Conservation (phyloP, 352 stramenopile species). For the Phytophthora aleatoria region DNA sequence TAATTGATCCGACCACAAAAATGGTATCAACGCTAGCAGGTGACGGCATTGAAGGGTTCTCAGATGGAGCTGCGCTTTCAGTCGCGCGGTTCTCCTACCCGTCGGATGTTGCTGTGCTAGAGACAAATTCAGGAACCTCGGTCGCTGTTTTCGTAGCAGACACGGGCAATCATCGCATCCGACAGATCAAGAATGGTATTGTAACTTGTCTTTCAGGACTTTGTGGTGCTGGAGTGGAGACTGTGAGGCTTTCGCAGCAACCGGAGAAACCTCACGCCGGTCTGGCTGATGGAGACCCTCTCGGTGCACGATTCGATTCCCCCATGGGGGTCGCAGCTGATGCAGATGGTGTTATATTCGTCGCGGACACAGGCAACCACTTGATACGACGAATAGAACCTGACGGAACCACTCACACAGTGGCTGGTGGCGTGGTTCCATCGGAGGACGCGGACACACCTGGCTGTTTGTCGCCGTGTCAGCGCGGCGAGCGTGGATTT, state of each 20-base stretch:
- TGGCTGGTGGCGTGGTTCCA: conserved; percentile 63
- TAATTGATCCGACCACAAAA: conserved; percentile 59
- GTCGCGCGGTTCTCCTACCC: conserved; percentile 70
- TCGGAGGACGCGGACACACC: conserved; percentile 70
- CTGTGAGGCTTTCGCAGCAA: conserved; percentile 34
- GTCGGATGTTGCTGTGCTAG: conserved; percentile 66
- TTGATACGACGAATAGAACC: conserved; percentile 88
- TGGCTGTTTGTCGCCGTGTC: conserved; percentile 90
- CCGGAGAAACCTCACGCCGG: conserved; percentile 79
- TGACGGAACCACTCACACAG: conserved; percentile 62
- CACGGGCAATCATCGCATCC: conserved; percentile 85
- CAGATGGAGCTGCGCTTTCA: conserved; percentile 45
- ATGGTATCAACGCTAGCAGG: conserved; percentile 63
- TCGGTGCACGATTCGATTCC: conserved; percentile 89
- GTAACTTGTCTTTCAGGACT: conserved; percentile 90
- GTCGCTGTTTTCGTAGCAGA: conserved; percentile 75
- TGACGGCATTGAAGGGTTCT: conserved; percentile 49
- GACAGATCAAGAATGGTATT: conserved; percentile 60
- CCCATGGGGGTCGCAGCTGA: conserved; percentile 90
- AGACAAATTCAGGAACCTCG: conserved; percentile 33
- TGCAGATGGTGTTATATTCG: conserved; percentile 85
- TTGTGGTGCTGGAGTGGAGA: conserved; percentile 83
- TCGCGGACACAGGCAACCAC: conserved; percentile 97
- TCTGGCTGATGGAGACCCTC: conserved; percentile 85
- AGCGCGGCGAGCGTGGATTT: conserved; percentile 88